Base-by-base conservation (phyloP, 208 protist species). In the Angomonas deanei region DNA sequence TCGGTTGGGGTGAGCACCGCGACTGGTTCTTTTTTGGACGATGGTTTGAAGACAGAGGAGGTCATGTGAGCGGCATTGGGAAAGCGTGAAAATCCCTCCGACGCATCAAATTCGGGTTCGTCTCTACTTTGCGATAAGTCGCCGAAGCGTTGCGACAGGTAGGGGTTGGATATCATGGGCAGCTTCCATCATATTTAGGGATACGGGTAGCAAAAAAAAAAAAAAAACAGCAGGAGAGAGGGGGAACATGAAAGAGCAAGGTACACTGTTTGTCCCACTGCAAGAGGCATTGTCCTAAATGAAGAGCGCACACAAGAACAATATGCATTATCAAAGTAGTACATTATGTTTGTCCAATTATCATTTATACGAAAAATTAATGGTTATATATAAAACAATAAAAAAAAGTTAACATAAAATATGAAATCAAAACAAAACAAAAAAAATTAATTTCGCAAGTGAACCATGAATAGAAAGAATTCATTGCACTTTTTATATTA, bases 141-240 rank as follows among this genome's bases (percentile, higher is more conserved):
- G 30, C 19, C 84, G 68, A 86, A 93, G 64, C 87, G 84, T 26
- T 82, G 78, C 1, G 77, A 56, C 6, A 93, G 68, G 61, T 87
- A 88, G 1, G 87, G 87, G 52, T 93, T 93, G 24, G 68, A 63
- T 26, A 53, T 71, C 86, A 91, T 93, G 24, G 10, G 13, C 24
- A 52, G 26, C 57, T 57, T n/a, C n/a, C n/a, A n/a, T n/a, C n/a
- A n/a, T n/a, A n/a, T n/a, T n/a, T n/a, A n/a, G n/a, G n/a, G n/a
- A n/a, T n/a, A n/a, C n/a, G n/a, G n/a, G 0, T 39, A 64, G 6
- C 27, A 59, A 11, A 65, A 48, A 61, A 63, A 57, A 64, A 61
- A 53, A 36, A 39, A 23, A 62, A 39, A 67, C 48, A 28, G 34
- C 53, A 28, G 56, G 28, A 55, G 10, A 42, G 64, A 61, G 17